Evolutionary conservation across 768 basidiomycete genomes (phyloP).

Genomic region (Russula ochroleuca): DNA sequence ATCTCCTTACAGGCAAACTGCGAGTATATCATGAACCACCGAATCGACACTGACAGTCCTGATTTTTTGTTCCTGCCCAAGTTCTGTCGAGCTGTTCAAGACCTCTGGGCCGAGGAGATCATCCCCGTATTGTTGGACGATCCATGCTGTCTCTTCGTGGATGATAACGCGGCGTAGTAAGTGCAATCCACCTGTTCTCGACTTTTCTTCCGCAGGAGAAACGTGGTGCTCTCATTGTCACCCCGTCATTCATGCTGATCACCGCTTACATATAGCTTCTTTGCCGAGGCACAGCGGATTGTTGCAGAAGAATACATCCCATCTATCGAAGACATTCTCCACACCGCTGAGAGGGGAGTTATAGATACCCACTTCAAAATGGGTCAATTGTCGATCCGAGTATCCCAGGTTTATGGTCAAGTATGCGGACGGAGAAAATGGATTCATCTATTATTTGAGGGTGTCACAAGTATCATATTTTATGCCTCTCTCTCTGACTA

Average conservation of each 20-base stretch:
- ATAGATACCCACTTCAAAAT: no score
- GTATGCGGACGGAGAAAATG: no score
- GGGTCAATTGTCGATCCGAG: no score
- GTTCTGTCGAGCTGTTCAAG: constrained; percentile 2
- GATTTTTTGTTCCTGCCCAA: constrained; percentile 31
- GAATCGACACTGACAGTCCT: constrained; percentile 9
- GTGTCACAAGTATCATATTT: no score
- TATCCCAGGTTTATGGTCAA: no score
- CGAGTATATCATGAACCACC: constrained; percentile 3
- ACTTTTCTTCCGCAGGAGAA: neutral
- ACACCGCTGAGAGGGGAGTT: constrained; percentile 71
- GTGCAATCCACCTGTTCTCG: neutral
- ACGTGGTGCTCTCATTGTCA: neutral
- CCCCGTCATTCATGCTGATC: constrained; percentile 9
- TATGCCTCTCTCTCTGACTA: no score
- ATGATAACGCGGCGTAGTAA: constrained; percentile 17
- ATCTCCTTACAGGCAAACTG: neutral
- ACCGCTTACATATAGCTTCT: constrained; percentile 58
- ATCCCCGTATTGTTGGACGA: constrained; percentile 26
- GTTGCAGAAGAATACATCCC: constrained; percentile 74
- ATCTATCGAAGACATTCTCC: constrained; percentile 76
- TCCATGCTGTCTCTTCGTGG: neutral
- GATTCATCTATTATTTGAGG: no score
- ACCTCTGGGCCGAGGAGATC: constrained; percentile 38
- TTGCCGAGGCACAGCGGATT: constrained; percentile 75